Evolutionary conservation across 2,329 filamentous ascomycete species (phyloP).

Genomic region (Alternaria panax): DNA sequence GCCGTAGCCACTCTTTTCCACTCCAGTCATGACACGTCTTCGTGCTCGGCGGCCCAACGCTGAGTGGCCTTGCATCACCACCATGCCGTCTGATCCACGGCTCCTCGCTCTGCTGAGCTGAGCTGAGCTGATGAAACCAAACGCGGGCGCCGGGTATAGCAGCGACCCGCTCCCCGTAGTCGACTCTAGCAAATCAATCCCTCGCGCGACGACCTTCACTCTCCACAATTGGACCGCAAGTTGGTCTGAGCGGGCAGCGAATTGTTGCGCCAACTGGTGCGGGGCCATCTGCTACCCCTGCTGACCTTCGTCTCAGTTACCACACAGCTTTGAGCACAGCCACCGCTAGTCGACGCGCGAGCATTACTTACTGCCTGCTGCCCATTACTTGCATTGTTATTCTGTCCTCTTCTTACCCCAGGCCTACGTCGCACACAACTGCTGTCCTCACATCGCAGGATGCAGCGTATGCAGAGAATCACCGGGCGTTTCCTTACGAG

Average conservation of each 20-base stretch:
- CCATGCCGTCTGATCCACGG: slow-evolving; percentile 8
- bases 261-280: slow-evolving; percentile 7
- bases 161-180: background rate
- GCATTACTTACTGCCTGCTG: slow-evolving; percentile 5
- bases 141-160: background rate
- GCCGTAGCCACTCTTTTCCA: slow-evolving; percentile 3
- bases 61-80: slow-evolving; percentile 3
- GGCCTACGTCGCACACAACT: slow-evolving; percentile 22
- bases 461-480: slow-evolving; percentile 77
- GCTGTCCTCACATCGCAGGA: slow-evolving; percentile 49
- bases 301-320: slow-evolving; percentile 25
- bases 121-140: slow-evolving; percentile 26
- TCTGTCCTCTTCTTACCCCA: slow-evolving; percentile 3
- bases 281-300: slow-evolving; percentile 16
- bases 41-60: slow-evolving; percentile 6
- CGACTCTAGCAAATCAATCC: slow-evolving; percentile 16
- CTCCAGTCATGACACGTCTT: slow-evolving; percentile 17
- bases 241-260: background rate
- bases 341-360: slow-evolving; percentile 23
- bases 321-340: slow-evolving; percentile 29
- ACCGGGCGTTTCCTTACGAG: slow-evolving; percentile 76
- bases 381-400: slow-evolving; percentile 1
- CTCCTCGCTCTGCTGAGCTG: slow-evolving; percentile 6
- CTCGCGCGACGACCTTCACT: slow-evolving; percentile 12
- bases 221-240: slow-evolving; percentile 6